A percentile compares a stretch with the other conserved stretches of the same genome.
Evolutionary conservation across 2,329 filamentous ascomycete genomes (phyloP).

Genomic region (Colletotrichum musae): DNA sequence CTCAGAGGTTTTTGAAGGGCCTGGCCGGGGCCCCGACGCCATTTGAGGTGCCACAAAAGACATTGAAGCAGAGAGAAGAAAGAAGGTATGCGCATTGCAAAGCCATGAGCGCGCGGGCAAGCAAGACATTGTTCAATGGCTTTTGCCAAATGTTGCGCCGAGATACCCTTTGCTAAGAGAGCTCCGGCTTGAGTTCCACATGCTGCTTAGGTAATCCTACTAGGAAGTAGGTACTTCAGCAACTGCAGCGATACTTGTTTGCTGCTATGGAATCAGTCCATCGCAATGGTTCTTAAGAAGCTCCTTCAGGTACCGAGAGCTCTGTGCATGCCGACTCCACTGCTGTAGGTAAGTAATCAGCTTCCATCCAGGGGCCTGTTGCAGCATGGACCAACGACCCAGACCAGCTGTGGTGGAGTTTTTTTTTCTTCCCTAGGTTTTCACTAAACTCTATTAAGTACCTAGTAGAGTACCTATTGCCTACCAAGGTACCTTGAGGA

Average conservation of each 20-base stretch:
- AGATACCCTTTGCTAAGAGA: constrained; percentile 6
- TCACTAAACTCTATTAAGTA: not conserved
- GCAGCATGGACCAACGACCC: constrained; percentile 13
- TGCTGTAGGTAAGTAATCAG: constrained; percentile 26
- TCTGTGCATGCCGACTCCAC: constrained; percentile 24
- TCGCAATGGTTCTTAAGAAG: constrained; percentile 13
- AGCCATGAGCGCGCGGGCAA: not conserved
- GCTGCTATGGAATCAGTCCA: not conserved
- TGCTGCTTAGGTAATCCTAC: constrained; percentile 22
- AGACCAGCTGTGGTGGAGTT: constrained; percentile 33
- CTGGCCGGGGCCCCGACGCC: not conserved
- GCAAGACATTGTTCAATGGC: constrained; percentile 22
- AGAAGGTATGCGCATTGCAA: not conserved
- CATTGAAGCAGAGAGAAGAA: not conserved
- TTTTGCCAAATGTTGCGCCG: not conserved
- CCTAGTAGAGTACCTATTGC: too few species aligned
- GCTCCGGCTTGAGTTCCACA: constrained; percentile 3
- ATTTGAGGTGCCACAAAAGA: not conserved
- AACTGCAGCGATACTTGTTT: too few species aligned
- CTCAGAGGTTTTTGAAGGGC: not conserved
- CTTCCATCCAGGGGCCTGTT: not conserved
- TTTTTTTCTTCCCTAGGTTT: constrained; percentile 28
- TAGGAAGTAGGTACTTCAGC: not conserved
- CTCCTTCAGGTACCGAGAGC: constrained; percentile 23
- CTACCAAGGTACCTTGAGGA: too few species aligned